Evolutionary conservation across 2,329 filamentous ascomycete genomes (phyloP), one percentile per base, ranked within the genome.

Genomic region (Pseudocercospora ulei): DNA sequence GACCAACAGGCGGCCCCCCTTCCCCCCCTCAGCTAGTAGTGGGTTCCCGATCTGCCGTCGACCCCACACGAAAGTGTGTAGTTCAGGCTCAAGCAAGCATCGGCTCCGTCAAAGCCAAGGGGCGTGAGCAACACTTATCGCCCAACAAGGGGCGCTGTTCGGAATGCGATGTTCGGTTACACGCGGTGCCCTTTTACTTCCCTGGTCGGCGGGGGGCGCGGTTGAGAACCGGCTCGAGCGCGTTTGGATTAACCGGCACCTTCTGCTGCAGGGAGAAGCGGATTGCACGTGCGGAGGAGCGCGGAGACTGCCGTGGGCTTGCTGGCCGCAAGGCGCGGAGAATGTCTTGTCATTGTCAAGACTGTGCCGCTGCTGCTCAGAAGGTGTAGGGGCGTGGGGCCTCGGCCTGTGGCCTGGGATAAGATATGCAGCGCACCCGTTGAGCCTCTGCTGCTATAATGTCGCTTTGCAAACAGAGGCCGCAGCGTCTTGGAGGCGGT

Each of bases 151-250:
- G 9, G 9, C 16, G 14, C 13, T 20, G 16, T 31, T 31, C 28
- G 28, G 28, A 12, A 19, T 31, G 8, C 28, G 16, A 31, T 12
- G 28, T 31, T 31, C 28, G 28, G 17, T 31, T 20, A 31, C 28
- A 31, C 17, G 17, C 28, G 28, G 28, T 19, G 26, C 17, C 5
- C 8, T 12, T 19, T 19, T 31, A 31, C 17, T 31, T 20, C 28
- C n/a, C n/a, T n/a, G n/a, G n/a, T n/a, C n/a, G 18, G 24, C 8
- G 11, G 28, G 28, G 18, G 20, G 28, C 16, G 28, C 17, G 28
- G 28, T 31, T 31, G 28, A 31, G 28, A 18, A 31, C n/a, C n/a
- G n/a, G 14, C 28, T 18, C 28, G 9, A 11, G 28, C 14, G 28
- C 16, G 24, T 19, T 31, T 31, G 18, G 28, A 31, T 31, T 31